These are phyloP conservation scores for Letharia lupina DNA, from an alignment of 495 filamentous ascomycete genomes.

Conservation along the genomic window DNA sequence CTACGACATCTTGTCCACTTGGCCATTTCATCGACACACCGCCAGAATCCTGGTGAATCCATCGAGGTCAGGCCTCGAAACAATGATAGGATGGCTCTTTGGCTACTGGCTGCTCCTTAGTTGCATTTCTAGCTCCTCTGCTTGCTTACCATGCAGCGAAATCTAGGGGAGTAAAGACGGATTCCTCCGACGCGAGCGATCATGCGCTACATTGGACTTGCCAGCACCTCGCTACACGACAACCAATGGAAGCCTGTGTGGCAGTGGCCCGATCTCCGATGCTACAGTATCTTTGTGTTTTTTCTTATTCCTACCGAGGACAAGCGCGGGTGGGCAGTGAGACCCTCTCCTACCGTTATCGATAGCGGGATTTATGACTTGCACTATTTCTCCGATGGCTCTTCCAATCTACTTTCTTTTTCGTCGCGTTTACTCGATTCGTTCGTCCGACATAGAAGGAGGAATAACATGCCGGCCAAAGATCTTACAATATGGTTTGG, in stretches of 20 bases:
- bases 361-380: neutral
- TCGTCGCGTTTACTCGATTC: neutral
- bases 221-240: neutral
- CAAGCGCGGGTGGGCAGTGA: neutral
- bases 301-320: neutral
- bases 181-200: neutral
- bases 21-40: neutral
- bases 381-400: neutral
- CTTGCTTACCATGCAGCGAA: slow-evolving; percentile 4
- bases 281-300: neutral
- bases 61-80: neutral
- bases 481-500: neutral
- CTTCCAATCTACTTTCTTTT: neutral
- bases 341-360: neutral
- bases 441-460: neutral
- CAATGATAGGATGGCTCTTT: neutral
- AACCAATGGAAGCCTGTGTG: neutral
- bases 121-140: neutral
- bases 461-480: neutral
- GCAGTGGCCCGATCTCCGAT: neutral
- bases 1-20: neutral
- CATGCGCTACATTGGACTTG: neutral
- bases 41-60: neutral
- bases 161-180: slow-evolving; percentile 1
- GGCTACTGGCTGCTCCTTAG: neutral